Conservation (phyloP, 2,329 filamentous ascomycete species). For the Apiospora rasikravindrae region DNA sequence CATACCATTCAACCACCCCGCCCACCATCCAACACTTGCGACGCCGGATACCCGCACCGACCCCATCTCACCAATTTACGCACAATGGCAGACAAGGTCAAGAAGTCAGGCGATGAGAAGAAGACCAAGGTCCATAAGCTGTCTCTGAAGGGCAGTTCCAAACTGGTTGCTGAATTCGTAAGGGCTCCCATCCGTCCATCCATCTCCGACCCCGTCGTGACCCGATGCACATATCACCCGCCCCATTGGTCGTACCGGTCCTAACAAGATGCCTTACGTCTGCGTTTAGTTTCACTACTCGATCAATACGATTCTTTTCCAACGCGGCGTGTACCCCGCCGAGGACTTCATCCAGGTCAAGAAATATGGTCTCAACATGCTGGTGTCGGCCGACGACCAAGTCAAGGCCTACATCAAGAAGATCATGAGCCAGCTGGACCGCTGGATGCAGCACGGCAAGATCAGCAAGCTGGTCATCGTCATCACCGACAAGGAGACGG, state of each 20-base stretch:
- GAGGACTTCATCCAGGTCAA: slow-evolving; percentile 98
- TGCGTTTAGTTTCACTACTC: slow-evolving; percentile 87
- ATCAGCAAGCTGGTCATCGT: slow-evolving; percentile 97
- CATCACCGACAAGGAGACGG: slow-evolving; percentile 95
- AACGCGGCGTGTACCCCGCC: slow-evolving; percentile 84
- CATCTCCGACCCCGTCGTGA: not conserved
- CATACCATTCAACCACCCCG: not conserved
- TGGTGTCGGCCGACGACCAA: slow-evolving; percentile 95
- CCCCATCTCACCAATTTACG: slow-evolving; percentile 18
- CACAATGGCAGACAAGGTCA: slow-evolving; percentile 32
- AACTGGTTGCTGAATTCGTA: slow-evolving; percentile 94
- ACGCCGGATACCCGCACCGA: not conserved
- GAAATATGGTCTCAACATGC: slow-evolving; percentile 99
- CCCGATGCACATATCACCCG: not conserved
- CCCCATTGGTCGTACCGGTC: not conserved
- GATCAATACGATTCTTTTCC: slow-evolving; percentile 96
- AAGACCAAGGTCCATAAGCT: slow-evolving; percentile 96
- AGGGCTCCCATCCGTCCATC: slow-evolving; percentile 44
- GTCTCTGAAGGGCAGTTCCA: slow-evolving; percentile 81
- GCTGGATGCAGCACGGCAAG: slow-evolving; percentile 97
- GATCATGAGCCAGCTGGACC: slow-evolving; percentile 97
- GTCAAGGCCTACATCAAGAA: slow-evolving; percentile 99
- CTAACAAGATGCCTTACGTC: not conserved
- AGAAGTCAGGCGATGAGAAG: slow-evolving; percentile 53
- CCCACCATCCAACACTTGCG: not conserved